Conservation (phyloP, 2,329 filamentous ascomycete species). For the Alternaria sp. region DNA sequence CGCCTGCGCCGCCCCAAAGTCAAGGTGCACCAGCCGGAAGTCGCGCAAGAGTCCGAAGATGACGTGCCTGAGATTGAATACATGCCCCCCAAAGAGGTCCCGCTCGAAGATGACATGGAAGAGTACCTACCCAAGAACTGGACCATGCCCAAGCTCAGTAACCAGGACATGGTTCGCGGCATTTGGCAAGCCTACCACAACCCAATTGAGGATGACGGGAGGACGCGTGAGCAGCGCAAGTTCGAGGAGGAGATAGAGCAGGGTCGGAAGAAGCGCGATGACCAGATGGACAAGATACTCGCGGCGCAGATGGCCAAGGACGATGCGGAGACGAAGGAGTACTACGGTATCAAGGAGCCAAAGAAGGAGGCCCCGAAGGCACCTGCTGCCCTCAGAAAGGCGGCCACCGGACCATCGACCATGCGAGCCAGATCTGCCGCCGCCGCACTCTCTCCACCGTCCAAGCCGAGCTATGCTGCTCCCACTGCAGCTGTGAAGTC, state of each 20-base stretch:
- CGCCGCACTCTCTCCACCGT: conserved; percentile 47
- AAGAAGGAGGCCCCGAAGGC: conserved; percentile 36
- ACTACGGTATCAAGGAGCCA: conserved; percentile 34
- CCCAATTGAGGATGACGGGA: conserved; percentile 70
- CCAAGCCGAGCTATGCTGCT: conserved; percentile 48
- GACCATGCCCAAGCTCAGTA: conserved; percentile 58
- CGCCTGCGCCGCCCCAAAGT: conserved; percentile 62
- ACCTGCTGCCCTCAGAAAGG: conserved; percentile 19
- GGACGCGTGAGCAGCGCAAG: conserved; percentile 67
- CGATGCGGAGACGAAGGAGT: conserved; percentile 56
- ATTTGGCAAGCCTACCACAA: conserved; percentile 59
- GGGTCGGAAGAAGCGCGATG: conserved; percentile 63
- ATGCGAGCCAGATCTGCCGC: conserved; percentile 60
- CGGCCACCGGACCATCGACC: conserved; percentile 53
- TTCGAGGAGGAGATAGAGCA: conserved; percentile 53
- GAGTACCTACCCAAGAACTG: conserved; percentile 63
- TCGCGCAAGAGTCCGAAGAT: conserved; percentile 57
- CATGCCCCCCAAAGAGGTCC: conserved; percentile 72
- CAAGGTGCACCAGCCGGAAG: conserved; percentile 68
- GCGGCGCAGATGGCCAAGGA: conserved; percentile 62
- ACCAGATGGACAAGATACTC: conserved; percentile 70
- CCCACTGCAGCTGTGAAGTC: conserved; percentile 50
- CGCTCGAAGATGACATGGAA: conserved; percentile 73
- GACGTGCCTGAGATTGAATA: conserved; percentile 84
- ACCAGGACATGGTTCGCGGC: conserved; percentile 60